phyloP scores from a whole-genome alignment of 1,284 basidiomycete species.

The Pulveroboletus sp. region DNA sequence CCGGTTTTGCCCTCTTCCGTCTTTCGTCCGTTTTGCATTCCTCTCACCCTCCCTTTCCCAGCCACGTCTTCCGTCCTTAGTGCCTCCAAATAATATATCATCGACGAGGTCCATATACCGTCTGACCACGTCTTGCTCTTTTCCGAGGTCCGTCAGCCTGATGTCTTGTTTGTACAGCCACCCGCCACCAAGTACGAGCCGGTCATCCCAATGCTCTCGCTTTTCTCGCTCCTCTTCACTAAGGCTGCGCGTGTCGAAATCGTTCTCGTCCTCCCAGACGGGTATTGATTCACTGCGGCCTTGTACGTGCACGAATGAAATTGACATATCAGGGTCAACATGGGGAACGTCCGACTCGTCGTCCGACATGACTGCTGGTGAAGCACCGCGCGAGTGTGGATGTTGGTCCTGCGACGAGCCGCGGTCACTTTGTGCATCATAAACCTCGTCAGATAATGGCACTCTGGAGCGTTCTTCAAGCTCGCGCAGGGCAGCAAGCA shows the following conservation, averaged over 20 bases:
- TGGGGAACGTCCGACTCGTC: constrained; percentile 42
- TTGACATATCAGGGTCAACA: constrained; percentile 57
- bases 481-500: constrained; percentile 69
- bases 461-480: constrained; percentile 67
- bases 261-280: constrained; percentile 78
- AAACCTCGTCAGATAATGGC: constrained; percentile 70
- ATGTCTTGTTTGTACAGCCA: constrained; percentile 78
- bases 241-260: constrained; percentile 38
- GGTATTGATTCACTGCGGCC: constrained; percentile 65
- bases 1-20: constrained; percentile 44
- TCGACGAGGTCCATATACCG: constrained; percentile 74
- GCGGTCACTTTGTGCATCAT: constrained; percentile 72
- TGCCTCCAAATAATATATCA: constrained; percentile 66
- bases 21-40: constrained; percentile 41
- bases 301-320: constrained; percentile 68
- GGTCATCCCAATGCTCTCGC: constrained; percentile 75
- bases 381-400: constrained; percentile 46
- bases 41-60: constrained; percentile 56
- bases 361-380: constrained; percentile 45
- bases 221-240: constrained; percentile 54
- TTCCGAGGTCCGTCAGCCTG: constrained; percentile 50
- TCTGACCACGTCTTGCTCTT: constrained; percentile 57
- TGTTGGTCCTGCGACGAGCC: constrained; percentile 43
- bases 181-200: constrained; percentile 71
- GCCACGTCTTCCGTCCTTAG: constrained; percentile 49